Evolutionary conservation across 2,329 filamentous ascomycete genomes (phyloP).

Genomic region (Salinomyces thailandicus): DNA sequence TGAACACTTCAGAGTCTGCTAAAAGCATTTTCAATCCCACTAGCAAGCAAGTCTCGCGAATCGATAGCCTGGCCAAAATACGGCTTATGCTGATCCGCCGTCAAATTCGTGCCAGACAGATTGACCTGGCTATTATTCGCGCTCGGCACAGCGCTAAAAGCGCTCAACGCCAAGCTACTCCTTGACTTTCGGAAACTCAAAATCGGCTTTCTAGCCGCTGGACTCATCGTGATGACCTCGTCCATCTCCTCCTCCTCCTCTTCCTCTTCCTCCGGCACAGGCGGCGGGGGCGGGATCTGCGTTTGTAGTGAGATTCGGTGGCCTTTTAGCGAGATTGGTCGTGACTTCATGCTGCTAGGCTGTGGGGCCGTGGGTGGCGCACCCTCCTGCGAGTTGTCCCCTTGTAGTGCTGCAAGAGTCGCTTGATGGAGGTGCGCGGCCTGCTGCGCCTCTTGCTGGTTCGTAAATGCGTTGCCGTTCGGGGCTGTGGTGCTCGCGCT

Average conservation of each 20-base stretch:
- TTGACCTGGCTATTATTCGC: conserved; percentile 2
- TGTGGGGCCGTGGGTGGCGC: not conserved
- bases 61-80: conserved; percentile 19
- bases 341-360: not conserved
- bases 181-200: conserved; percentile 6
- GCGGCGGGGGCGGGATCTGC: conserved; percentile 14
- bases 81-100: conserved; percentile 5
- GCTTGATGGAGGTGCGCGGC: conserved; percentile 3
- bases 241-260: conserved; percentile 12
- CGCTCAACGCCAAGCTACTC: conserved; percentile 4
- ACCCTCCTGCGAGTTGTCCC: not conserved
- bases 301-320: conserved; percentile 9
- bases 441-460: conserved; percentile 1
- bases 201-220: conserved; percentile 10
- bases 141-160: not conserved
- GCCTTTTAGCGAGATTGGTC: conserved; percentile 1
- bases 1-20: conserved; percentile 9
- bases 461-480: conserved; percentile 5
- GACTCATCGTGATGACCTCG: conserved; percentile 19
- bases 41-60: conserved; percentile 18
- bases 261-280: conserved; percentile 11
- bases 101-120: conserved; percentile 8
- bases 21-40: conserved; percentile 22
- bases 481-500: conserved; percentile 4
- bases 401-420: conserved; percentile 8